Evolutionary conservation across 176 grass and related monocot genomes (phyloP).

Genomic region (Paspalum vaginatum): DNA sequence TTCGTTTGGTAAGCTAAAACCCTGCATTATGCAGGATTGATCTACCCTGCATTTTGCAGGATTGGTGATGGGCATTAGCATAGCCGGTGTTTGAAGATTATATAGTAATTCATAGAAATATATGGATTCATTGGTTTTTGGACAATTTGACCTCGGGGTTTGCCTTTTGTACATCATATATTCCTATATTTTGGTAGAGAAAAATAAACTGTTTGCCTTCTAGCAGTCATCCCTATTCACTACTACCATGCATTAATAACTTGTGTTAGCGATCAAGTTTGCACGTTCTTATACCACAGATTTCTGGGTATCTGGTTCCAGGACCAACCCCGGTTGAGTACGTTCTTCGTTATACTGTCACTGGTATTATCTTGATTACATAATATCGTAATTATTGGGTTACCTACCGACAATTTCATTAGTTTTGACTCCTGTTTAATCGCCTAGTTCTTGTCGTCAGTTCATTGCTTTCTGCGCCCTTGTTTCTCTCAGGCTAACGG

Average conservation of each 20-base stretch:
- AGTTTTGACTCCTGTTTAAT: neutral
- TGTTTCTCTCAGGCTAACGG: neutral
- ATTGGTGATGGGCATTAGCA: conserved; percentile 31
- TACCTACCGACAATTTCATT: neutral
- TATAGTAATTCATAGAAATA: conserved; percentile 43
- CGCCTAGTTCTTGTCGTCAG: neutral
- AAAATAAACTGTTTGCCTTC: conserved; percentile 18
- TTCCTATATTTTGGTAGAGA: conserved; percentile 37
- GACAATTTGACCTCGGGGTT: conserved; percentile 7
- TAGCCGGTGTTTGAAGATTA: conserved; percentile 20
- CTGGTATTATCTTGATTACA: no score
- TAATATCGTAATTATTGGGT: neutral
- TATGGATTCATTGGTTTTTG: conserved; percentile 41
- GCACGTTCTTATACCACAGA: neutral
- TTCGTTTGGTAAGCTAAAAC: conserved; percentile 19
- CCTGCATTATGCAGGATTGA: conserved; percentile 15
- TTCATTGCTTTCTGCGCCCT: neutral
- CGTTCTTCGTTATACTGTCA: neutral
- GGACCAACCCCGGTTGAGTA: neutral
- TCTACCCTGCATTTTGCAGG: conserved; percentile 6
- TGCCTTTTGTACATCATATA: conserved; percentile 33
- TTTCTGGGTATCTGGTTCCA: neutral
- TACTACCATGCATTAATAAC: neutral
- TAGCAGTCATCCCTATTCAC: neutral
- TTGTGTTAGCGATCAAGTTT: neutral